A percentile compares a stretch with the other conserved stretches of the same genome.
Conservation (phyloP, 2,329 filamentous ascomycete species). For the Aciculosporium take region DNA sequence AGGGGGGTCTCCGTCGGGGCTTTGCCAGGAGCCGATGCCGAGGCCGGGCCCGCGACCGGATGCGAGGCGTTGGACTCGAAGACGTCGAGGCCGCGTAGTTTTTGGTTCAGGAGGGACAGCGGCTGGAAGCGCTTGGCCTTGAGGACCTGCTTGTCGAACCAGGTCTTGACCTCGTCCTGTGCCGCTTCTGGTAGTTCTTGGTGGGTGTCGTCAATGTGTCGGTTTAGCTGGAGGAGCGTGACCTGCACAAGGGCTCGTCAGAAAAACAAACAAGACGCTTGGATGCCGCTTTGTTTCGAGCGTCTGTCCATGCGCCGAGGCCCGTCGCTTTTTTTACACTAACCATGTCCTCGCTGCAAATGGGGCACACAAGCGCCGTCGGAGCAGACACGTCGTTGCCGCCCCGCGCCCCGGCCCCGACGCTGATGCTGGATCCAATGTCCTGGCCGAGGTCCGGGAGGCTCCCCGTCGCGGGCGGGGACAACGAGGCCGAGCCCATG, state of each 20-base stretch:
- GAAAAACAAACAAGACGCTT: neutral
- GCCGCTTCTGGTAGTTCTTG: conserved; percentile 77
- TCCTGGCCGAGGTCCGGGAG: conserved; percentile 62
- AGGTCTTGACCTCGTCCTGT: conserved; percentile 90
- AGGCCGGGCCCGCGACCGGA: conserved; percentile 17
- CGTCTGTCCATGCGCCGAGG: neutral
- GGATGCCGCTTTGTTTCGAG: no score
- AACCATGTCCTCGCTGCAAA: conserved; percentile 97
- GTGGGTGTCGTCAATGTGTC: conserved; percentile 72
- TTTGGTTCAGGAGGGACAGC: conserved; percentile 81
- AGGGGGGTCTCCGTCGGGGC: conserved; percentile 27
- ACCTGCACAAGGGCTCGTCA: conserved; percentile 38
- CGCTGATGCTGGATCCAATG: conserved; percentile 64
- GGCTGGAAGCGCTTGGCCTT: conserved; percentile 91
- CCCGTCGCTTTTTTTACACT: conserved; percentile 8
- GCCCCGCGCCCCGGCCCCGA: conserved; percentile 38
- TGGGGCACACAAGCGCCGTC: conserved; percentile 76
- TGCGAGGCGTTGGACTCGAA: conserved; percentile 79
- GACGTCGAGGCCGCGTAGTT: conserved; percentile 79
- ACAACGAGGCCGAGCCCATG: conserved; percentile 55
- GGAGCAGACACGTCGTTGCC: conserved; percentile 34
- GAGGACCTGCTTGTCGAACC: conserved; percentile 89
- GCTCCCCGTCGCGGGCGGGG: conserved; percentile 44
- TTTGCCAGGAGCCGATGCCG: conserved; percentile 19
- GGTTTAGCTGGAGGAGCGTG: conserved; percentile 83